Base-by-base conservation (phyloP, 2,329 filamentous ascomycete genomes). In the Knufia fluminis region DNA sequence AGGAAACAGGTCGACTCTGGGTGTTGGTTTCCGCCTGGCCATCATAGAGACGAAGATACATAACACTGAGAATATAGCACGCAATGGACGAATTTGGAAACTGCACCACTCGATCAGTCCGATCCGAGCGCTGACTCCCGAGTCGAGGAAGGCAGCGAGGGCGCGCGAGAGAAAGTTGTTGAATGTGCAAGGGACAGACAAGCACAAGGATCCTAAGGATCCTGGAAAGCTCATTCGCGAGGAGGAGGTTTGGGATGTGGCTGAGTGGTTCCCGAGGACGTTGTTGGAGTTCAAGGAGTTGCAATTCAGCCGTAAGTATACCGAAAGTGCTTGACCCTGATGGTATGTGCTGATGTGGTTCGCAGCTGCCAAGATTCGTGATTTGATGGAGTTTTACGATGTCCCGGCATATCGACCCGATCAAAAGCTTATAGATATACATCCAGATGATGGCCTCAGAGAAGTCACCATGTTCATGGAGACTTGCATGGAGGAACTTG, bases 281-380 rank as follows among this genome's bases (percentile, higher is more conserved):
- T 44, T 56, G 23, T 32, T 56, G 16, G 54, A 53, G 19, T 54
- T 56, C 46, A 56, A 56, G 43, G 41, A 54, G 48, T 50, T 56
- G 10, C 54, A 48, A 38, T 56, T 56, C 22, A 52, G 54, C 28
- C 52, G 50, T 52, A 49, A 35, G 50, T 38, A 36, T n/a, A n/a
- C n/a, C n/a, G n/a, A n/a, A n/a, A n/a, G n/a, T n/a, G n/a, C n/a
- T n/a, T n/a, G n/a, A n/a, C n/a, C n/a, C n/a, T n/a, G n/a, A n/a
- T n/a, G n/a, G n/a, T n/a, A n/a, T 9, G 14, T 46, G 26, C 43
- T 46, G 16, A 46, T 26, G 19, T 17, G n/a, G 8, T 19, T 3
- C 28, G 26, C 16, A 54, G 50, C 54, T 36, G 54, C 51, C n/a
- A 44, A 39, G 32, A 50, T 56, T 23, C 52, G 54, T 42, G 50